A percentile compares a stretch with the other conserved stretches of the same genome.
Conservation (phyloP, 768 basidiomycete species). For the Tylopilus vinaceipallidus region DNA sequence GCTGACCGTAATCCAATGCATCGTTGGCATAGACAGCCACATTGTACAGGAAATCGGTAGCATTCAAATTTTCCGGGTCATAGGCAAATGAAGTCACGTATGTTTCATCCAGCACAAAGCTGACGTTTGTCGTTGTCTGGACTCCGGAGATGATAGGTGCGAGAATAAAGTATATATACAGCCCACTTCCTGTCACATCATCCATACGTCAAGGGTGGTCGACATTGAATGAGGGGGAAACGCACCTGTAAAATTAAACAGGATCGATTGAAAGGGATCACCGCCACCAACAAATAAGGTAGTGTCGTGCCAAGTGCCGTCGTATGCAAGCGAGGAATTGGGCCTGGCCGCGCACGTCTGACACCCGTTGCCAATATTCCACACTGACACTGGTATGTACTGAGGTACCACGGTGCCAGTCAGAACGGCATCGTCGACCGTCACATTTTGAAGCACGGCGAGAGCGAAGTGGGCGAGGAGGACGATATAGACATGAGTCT, state of each 20-base stretch:
- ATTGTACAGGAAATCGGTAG: conserved; percentile 12
- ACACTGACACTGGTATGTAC: conserved; percentile 6
- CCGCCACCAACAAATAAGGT: background rate
- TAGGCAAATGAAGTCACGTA: conserved; percentile 1
- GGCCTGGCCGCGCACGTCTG: background rate
- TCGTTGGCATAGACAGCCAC: conserved; percentile 15
- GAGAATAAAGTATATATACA: conserved; percentile 21
- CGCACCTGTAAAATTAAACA: conserved; percentile 13
- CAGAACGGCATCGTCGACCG: conserved; percentile 14
- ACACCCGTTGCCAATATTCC: conserved; percentile 12
- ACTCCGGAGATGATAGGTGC: background rate
- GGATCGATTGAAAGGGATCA: background rate
- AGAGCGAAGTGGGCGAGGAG: background rate
- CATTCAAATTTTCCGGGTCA: background rate
- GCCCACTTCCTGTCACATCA: conserved; percentile 5
- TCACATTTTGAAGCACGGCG: conserved; percentile 12
- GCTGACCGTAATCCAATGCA: conserved; percentile 4
- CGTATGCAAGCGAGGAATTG: conserved; percentile 1
- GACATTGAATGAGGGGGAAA: background rate
- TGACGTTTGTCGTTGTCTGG: background rate
- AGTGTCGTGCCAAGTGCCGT: conserved; percentile 20
- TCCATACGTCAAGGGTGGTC: background rate
- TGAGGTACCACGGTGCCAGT: conserved; percentile 3
- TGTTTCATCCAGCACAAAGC: conserved; percentile 7
- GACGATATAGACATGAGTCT: background rate